A percentile compares a stretch with the other conserved stretches of the same genome.
phyloP scores from a whole-genome alignment of 2,329 filamentous ascomycete genomes.

The Lasiodiplodia sp. region DNA sequence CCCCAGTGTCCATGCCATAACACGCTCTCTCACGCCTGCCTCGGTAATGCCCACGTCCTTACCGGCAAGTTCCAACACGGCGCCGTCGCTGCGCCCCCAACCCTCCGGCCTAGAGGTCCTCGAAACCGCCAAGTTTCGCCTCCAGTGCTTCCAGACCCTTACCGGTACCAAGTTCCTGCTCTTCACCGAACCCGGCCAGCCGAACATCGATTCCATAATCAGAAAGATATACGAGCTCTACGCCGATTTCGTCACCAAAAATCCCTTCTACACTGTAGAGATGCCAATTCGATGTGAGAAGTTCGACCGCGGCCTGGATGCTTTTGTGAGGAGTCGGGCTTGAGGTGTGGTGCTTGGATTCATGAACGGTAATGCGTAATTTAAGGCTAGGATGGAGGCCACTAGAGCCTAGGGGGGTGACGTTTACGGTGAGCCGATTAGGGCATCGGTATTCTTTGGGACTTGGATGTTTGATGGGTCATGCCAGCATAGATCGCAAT shows the following conservation, averaged over 20 bases:
- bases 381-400: background rate
- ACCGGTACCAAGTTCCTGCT: constrained; percentile 96
- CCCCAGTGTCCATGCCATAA: constrained; percentile 69
- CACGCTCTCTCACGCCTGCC: constrained; percentile 59
- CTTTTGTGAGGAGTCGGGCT: constrained; percentile 69
- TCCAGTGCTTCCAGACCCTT: constrained; percentile 94
- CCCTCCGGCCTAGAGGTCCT: constrained; percentile 87
- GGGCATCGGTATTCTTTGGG: background rate
- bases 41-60: constrained; percentile 33
- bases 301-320: constrained; percentile 85
- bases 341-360: background rate
- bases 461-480: background rate
- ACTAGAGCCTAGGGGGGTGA: constrained; percentile 40
- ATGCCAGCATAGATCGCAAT: background rate
- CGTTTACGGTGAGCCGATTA: background rate
- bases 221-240: constrained; percentile 92
- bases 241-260: constrained; percentile 98
- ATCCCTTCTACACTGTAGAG: constrained; percentile 96
- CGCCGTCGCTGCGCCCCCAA: constrained; percentile 46
- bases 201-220: constrained; percentile 84
- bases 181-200: constrained; percentile 89
- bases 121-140: constrained; percentile 90
- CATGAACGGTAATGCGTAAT: constrained; percentile 3
- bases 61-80: constrained; percentile 40
- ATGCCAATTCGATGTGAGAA: constrained; percentile 97